A percentile compares a stretch with the other conserved stretches of the same genome.
Conservation (phyloP, 768 basidiomycete genomes). For the Lactarius hengduanensis region DNA sequence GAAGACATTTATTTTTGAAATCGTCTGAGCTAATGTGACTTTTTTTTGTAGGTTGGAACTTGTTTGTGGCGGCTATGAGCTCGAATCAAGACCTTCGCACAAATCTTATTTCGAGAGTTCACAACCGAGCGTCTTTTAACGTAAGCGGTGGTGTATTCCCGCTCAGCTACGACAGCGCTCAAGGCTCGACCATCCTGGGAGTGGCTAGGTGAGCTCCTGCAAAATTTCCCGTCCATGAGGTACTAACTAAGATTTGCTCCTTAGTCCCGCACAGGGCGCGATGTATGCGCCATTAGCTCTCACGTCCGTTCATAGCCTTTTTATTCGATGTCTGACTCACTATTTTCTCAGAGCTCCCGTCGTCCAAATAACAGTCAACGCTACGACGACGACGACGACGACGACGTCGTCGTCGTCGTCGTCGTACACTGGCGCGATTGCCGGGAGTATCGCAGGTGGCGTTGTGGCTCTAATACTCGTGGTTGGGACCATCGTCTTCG, state of each 20-base stretch:
- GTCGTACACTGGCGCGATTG: neutral
- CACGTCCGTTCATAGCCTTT: neutral
- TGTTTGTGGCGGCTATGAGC: slow-evolving; percentile 18
- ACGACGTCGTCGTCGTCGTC: too few species aligned
- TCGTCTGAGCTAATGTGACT: too few species aligned
- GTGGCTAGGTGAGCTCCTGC: neutral
- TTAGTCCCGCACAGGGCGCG: neutral
- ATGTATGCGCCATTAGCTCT: neutral
- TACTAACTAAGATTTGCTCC: neutral
- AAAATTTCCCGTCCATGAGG: neutral
- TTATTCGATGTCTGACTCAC: neutral
- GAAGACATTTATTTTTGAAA: too few species aligned
- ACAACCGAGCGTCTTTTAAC: neutral
- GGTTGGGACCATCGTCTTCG: neutral
- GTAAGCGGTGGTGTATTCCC: neutral
- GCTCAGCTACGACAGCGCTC: neutral
- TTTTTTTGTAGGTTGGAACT: slow-evolving; percentile 12
- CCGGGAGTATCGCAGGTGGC: neutral
- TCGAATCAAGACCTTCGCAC: neutral
- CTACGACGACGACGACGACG: neutral
- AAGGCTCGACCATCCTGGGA: neutral
- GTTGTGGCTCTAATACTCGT: neutral
- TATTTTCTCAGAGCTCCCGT: neutral
- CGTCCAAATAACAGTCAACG: neutral
- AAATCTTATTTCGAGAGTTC: neutral